A percentile compares a stretch with the other conserved stretches of the same genome.
Conservation (phyloP, 345 rosid species). For the Boechera retrofracta region DNA sequence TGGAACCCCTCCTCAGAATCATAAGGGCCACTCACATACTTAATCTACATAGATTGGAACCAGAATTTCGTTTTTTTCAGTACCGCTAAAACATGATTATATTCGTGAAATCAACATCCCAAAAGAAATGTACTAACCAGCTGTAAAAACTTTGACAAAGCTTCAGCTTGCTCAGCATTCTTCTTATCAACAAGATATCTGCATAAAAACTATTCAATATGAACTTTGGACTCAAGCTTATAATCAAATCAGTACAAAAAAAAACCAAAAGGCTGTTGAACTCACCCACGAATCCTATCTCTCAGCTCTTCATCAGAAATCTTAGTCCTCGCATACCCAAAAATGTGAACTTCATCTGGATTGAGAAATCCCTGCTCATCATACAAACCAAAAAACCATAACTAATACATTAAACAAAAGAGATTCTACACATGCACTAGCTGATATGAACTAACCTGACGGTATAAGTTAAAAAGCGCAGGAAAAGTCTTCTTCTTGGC, state of each 20-base stretch:
- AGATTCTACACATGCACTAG: background rate
- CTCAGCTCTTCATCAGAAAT: conserved; percentile 92
- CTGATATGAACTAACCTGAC: conserved; percentile 59
- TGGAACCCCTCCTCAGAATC: conserved; percentile 81
- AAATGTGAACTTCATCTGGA: conserved; percentile 82
- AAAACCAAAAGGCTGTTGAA: background rate
- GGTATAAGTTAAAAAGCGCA: conserved; percentile 93
- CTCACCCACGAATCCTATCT: conserved; percentile 72
- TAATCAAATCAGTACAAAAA: background rate
- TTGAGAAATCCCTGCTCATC: conserved; percentile 79
- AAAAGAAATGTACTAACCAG: conserved; percentile 61
- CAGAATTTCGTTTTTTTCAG: background rate
- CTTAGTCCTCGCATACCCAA: conserved; percentile 95
- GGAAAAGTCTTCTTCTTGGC: conserved; percentile 99
- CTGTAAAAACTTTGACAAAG: conserved; percentile 67
- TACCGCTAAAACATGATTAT: background rate
- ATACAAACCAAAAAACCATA: conserved; percentile 13
- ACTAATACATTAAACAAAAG: background rate
- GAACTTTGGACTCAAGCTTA: conserved; percentile 4
- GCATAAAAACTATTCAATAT: conserved; percentile 33
- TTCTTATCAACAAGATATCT: conserved; percentile 73
- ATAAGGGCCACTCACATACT: conserved; percentile 92
- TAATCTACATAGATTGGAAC: conserved; percentile 61
- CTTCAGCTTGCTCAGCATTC: conserved; percentile 53
- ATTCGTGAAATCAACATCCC: conserved; percentile 11